phyloP scores from a whole-genome alignment of 768 basidiomycete genomes.

The Leccinum uliginosum region DNA sequence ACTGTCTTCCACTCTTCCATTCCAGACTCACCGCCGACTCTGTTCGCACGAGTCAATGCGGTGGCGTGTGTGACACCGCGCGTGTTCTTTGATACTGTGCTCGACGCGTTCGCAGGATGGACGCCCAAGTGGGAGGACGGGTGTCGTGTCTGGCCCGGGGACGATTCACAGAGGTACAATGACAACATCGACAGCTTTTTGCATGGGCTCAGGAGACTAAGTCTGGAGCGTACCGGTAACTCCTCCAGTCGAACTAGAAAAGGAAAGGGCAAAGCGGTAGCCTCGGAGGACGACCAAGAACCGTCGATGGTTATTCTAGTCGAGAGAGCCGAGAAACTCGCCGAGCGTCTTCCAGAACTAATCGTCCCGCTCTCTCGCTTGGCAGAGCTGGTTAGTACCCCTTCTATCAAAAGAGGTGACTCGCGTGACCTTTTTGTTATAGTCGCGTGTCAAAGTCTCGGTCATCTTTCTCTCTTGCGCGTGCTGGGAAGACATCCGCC shows the following conservation, averaged over 20 bases:
- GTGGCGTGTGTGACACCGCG: constrained; percentile 58
- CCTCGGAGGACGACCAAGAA: constrained; percentile 13
- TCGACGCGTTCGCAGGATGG: constrained; percentile 60
- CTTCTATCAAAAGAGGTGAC: background rate
- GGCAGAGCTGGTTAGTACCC: constrained; percentile 56
- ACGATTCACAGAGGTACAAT: constrained; percentile 47
- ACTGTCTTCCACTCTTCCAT: constrained; percentile 15
- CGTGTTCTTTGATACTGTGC: constrained; percentile 59
- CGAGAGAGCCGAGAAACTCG: constrained; percentile 65
- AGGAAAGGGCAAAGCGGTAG: constrained; percentile 28
- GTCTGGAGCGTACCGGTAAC: constrained; percentile 12
- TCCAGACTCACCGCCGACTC: constrained; percentile 24
- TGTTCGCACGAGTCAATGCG: constrained; percentile 48
- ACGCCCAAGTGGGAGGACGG: constrained; percentile 56
- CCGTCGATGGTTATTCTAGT: constrained; percentile 53
- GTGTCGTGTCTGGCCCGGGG: constrained; percentile 52
- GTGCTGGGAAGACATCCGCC: constrained; percentile 71
- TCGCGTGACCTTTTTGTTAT: constrained; percentile 20
- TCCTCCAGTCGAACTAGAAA: constrained; percentile 26
- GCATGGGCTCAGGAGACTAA: constrained; percentile 53
- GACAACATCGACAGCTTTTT: constrained; percentile 65
- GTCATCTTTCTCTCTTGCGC: constrained; percentile 62
- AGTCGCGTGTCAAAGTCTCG: constrained; percentile 58
- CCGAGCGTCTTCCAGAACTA: constrained; percentile 57
- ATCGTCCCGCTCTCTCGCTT: constrained; percentile 69